Evolutionary conservation across 2,329 filamentous ascomycete species (phyloP), one percentile per base, ranked within the genome.

Genomic region (Exophiala spinifera): DNA sequence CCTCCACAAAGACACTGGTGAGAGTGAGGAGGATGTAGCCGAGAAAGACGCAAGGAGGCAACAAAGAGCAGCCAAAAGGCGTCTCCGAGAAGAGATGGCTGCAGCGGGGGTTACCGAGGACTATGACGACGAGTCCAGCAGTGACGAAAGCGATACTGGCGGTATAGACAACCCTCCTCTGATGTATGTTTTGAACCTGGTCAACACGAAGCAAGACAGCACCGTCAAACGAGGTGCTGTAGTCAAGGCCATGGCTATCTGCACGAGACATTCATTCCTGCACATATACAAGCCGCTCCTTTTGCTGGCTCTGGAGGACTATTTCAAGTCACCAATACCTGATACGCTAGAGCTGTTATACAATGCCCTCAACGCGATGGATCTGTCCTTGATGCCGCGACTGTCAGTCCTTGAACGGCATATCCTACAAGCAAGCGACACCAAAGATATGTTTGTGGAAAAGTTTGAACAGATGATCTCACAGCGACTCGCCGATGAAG

Each of bases 231-330:
- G 94, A 80, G 94, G 94, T 55, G 94, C 94, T 17, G 81, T 96
- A 46, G 92, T 97, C 55, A 97, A 97, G 70, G 90, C 94, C 39
- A 99, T 99, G 94, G 94, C 94, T 25, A 96, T 99, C 63, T 99
- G 94, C 76, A 99, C 94, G 6, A 81, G 94, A 40, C 94, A 99
- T 76, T 91, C 94, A 2, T 99, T 99, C 72, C 76, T 99, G 63
- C 94, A 99, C 73, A 99, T 99, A 61, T 99, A 99, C 77, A 99
- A 99, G 88, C 94, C 94, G 23, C 79, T 99, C 36, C 79, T 99
- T 48, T 77, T 99, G 34, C 75, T 99, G 40, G 94, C 94, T 0
- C 78, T 99, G 49, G 92, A 99, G 66, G 92, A 97, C 68, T 99
- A 99, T 71, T 99, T 97, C 74, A 94, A 95, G 67, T 85, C 87